Evolutionary conservation across 148 eudicot genomes (phyloP).

Genomic region (Salicornia ramosissima): DNA sequence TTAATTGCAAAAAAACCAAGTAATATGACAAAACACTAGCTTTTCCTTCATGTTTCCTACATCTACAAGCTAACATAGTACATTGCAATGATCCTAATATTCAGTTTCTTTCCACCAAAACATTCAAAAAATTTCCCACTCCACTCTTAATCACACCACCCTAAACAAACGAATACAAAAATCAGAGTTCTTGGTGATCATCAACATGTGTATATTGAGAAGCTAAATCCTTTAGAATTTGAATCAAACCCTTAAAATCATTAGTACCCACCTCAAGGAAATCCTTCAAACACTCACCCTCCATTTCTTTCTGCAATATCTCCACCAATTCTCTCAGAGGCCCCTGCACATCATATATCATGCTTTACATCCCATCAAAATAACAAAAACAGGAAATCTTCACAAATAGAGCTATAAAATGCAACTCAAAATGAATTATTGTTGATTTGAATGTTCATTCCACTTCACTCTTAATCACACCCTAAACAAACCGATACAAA

Average conservation of each 20-base stretch:
- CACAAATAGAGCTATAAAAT: too few relatives aligned
- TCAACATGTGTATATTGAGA: conserved; percentile 26
- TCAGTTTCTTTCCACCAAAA: neutral
- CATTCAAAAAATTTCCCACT: neutral
- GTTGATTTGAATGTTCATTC: neutral
- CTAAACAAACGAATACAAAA: neutral
- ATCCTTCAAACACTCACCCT: conserved; percentile 73
- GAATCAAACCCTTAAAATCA: conserved; percentile 64
- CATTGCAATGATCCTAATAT: neutral
- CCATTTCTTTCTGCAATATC: conserved; percentile 52
- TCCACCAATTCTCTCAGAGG: conserved; percentile 64
- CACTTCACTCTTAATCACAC: neutral
- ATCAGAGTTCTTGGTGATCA: conserved; percentile 23
- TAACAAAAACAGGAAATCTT: neutral
- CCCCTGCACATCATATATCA: conserved; percentile 41
- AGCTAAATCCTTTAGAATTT: conserved; percentile 57
- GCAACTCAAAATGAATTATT: too few relatives aligned
- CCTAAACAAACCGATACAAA: neutral
- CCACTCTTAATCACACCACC: neutral
- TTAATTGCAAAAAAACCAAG: too few relatives aligned
- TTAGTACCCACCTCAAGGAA: conserved; percentile 69
- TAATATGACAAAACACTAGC: neutral
- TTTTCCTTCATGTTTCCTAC: neutral
- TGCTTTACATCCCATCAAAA: neutral
- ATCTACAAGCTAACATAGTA: neutral